Percentiles rank a stretch among this genome's conserved stretches.
These are phyloP conservation scores for Fraxinus sp. DNA, from an alignment of 305 asterid species.

Conservation along the genomic window DNA sequence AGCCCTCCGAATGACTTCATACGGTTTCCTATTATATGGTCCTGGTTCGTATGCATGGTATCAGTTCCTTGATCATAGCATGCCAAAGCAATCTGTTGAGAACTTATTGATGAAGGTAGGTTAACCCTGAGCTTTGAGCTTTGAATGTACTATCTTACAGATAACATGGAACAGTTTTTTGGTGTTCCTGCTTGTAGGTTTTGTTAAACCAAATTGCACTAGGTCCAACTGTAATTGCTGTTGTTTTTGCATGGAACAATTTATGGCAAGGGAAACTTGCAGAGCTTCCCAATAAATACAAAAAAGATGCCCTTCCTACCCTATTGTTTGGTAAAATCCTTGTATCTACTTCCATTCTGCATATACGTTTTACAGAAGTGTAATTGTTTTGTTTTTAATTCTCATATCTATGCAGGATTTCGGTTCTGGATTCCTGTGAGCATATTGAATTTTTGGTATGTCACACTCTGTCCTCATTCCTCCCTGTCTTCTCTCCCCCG, in stretches of 20 bases:
- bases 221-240: constrained; percentile 87
- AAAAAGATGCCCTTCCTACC: constrained; percentile 85
- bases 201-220: constrained; percentile 71
- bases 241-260: constrained; percentile 88
- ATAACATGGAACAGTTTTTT: constrained; percentile 1
- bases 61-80: constrained; percentile 64
- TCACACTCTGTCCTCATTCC: not conserved
- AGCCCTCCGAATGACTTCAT: constrained; percentile 80
- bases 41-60: constrained; percentile 96
- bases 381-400: not conserved
- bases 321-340: constrained; percentile 56
- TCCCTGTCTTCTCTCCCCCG: not conserved
- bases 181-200: constrained; percentile 51
- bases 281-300: constrained; percentile 88
- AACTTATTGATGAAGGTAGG: constrained; percentile 63
- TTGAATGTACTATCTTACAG: constrained; percentile 1
- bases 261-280: constrained; percentile 83
- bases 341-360: not conserved
- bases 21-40: constrained; percentile 81
- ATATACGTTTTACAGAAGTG: not conserved
- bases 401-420: constrained; percentile 43
- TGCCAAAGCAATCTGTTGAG: constrained; percentile 69
- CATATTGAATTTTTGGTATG: constrained; percentile 57
- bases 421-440: constrained; percentile 69
- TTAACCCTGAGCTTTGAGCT: not conserved